Evolutionary conservation across 371 early-diverging fungal genomes (phyloP), one percentile per base, ranked within the genome.

Genomic region (Mucor indicus): DNA sequence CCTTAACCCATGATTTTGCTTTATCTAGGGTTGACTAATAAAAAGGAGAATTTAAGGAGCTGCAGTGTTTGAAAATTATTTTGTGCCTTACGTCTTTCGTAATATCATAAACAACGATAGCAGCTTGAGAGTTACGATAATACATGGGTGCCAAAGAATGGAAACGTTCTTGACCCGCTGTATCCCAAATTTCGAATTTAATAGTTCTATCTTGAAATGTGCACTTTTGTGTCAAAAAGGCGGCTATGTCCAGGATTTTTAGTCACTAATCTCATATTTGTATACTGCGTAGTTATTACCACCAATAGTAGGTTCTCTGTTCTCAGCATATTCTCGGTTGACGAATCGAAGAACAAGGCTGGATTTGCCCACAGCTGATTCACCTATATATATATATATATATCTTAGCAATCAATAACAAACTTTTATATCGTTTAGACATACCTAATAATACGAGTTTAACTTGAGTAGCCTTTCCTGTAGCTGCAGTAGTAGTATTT

Each of bases 1-100:
- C 99, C 57, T 93, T 91, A 22, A 98, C 93, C 99, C 99, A 99
- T n/a, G 88, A 85, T 76, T 97, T 96, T 22, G 99, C 99, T 73
- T 87, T 93, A 37, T 91, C 92, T 49, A 99, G 84, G 16, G 98
- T 94, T 13, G 90, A 85, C 86, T 85, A 73, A 8, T 29, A 29
- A 12, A 29, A 12, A 29, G 12, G 30, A 29, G 12, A 8, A 29
- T 29, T 12, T 29, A 6, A 29, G 12, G 12, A 8, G 30, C 12
- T 6, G 6, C 30, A 29, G 12, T 29, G 30, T 29, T 12, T 6
- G 6, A 8, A 29, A 29, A n/a, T n/a, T n/a, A n/a, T n/a, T n/a
- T n/a, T 29, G 12, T 29, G 12, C 6, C 35, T 33, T 74, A 85
- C 86, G 33, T 85, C 71, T 70, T 95, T 93, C 22, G 98, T 97